Conservation (phyloP, 768 basidiomycete species). For the Russula sp. region DNA sequence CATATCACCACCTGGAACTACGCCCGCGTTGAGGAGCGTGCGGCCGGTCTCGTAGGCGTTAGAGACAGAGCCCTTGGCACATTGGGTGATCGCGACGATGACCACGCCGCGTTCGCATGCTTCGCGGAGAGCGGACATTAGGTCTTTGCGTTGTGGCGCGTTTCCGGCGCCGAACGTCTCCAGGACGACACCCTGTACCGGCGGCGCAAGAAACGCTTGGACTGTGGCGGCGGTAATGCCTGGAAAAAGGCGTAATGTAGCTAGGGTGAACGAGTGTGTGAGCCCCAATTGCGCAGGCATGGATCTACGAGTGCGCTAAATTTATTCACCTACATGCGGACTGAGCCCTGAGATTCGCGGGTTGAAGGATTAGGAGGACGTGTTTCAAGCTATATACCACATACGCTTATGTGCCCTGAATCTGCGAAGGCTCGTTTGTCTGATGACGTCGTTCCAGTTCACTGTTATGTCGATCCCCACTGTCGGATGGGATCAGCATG, state of each 20-base stretch:
- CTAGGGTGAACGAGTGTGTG: conserved; percentile 33
- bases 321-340: conserved; percentile 63
- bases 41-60: conserved; percentile 78
- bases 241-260: conserved; percentile 78
- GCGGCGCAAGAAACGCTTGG: conserved; percentile 66
- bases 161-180: conserved; percentile 94
- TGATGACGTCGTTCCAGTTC: conserved; percentile 81
- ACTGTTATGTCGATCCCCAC: conserved; percentile 89
- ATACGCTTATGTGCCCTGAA: conserved; percentile 78
- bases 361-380: neutral
- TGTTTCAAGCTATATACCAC: neutral
- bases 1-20: conserved; percentile 86
- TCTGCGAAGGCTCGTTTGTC: conserved; percentile 69
- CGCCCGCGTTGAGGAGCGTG: conserved; percentile 60
- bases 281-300: neutral
- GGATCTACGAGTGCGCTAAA: neutral
- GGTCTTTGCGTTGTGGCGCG: conserved; percentile 73
- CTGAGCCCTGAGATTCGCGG: conserved; percentile 52
- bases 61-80: conserved; percentile 78
- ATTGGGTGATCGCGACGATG: conserved; percentile 89
- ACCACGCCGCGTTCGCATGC: conserved; percentile 80
- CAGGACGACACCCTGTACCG: conserved; percentile 74
- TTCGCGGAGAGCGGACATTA: conserved; percentile 68
- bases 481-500: conserved; percentile 23
- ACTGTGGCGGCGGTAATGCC: conserved; percentile 74